phyloP scores from a whole-genome alignment of 2,329 filamentous ascomycete genomes.

The Fonsecaea pedrosoi region DNA sequence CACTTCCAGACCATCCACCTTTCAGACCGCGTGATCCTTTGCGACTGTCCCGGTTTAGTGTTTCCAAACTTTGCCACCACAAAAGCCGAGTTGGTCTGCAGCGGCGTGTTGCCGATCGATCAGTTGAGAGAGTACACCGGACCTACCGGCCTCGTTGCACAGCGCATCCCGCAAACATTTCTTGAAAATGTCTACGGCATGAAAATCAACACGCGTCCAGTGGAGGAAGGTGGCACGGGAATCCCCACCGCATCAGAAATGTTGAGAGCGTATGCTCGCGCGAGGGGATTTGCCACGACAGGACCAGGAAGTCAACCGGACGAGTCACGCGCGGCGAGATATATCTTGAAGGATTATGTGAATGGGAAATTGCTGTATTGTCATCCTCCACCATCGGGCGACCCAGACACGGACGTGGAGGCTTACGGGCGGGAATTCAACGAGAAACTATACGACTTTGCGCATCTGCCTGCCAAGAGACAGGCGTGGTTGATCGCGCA shows the following conservation, averaged over 20 bases:
- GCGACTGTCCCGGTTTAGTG: slow-evolving; percentile 97
- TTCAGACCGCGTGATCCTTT: slow-evolving; percentile 85
- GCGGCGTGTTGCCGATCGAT: slow-evolving; percentile 93
- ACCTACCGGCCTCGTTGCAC: slow-evolving; percentile 80
- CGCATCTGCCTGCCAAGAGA: slow-evolving; percentile 81
- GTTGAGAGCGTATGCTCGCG: slow-evolving; percentile 82
- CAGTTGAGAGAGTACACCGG: slow-evolving; percentile 93
- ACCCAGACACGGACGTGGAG: slow-evolving; percentile 65
- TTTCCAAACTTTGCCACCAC: slow-evolving; percentile 98
- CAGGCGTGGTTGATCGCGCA: slow-evolving; percentile 65
- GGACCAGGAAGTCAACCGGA: slow-evolving; percentile 81
- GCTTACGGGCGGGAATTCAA: slow-evolving; percentile 73
- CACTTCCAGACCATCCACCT: slow-evolving; percentile 99
- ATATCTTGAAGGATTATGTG: slow-evolving; percentile 95
- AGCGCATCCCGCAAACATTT: slow-evolving; percentile 84
- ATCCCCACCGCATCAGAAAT: slow-evolving; percentile 83
- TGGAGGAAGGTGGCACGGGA: slow-evolving; percentile 93
- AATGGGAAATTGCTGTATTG: slow-evolving; percentile 94
- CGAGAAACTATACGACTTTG: slow-evolving; percentile 81
- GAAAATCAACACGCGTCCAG: slow-evolving; percentile 77
- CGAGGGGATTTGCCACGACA: slow-evolving; percentile 87
- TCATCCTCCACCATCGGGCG: slow-evolving; percentile 75
- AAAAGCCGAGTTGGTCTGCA: slow-evolving; percentile 94
- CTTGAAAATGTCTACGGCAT: slow-evolving; percentile 94
- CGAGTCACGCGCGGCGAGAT: slow-evolving; percentile 86